A percentile compares a stretch with the other conserved stretches of the same genome.
These are phyloP conservation scores for Hyaloperonospora arabidopsidis DNA, from an alignment of 352 stramenopile species.

Conservation along the genomic window DNA sequence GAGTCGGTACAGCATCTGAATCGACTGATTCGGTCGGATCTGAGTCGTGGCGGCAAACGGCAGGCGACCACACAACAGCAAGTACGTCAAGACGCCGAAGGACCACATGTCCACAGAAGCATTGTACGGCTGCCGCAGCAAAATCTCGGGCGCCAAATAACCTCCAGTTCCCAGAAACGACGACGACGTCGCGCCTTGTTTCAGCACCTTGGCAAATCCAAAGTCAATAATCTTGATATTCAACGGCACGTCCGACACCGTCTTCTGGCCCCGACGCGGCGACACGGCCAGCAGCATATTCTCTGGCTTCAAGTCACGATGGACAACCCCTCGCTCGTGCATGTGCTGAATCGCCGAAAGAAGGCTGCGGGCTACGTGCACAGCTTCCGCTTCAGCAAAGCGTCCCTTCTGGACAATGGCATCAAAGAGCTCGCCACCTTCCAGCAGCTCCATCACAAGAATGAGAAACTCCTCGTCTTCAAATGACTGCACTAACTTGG, in stretches of 20 bases:
- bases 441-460: conserved; percentile 66
- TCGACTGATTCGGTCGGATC: conserved; percentile 50
- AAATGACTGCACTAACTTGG: conserved; percentile 56
- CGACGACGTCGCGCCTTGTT: conserved; percentile 41
- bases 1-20: conserved; percentile 56
- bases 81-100: conserved; percentile 93
- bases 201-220: conserved; percentile 91
- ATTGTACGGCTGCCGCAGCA: conserved; percentile 92
- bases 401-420: conserved; percentile 60
- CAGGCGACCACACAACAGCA: conserved; percentile 93
- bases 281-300: conserved; percentile 57
- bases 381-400: conserved; percentile 50
- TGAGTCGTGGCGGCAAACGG: conserved; percentile 57
- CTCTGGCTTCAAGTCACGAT: conserved; percentile 71
- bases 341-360: conserved; percentile 70
- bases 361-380: conserved; percentile 42
- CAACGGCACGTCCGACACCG: conserved; percentile 13
- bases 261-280: conserved; percentile 15
- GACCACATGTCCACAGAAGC: conserved; percentile 95
- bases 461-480: conserved; percentile 64
- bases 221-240: conserved; percentile 99
- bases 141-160: conserved; percentile 97
- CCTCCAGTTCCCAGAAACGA: conserved; percentile 80
- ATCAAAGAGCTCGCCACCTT: conserved; percentile 77
- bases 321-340: conserved; percentile 58